Conservation (phyloP, 768 basidiomycete species). For the Rhizopogon roseolus region DNA sequence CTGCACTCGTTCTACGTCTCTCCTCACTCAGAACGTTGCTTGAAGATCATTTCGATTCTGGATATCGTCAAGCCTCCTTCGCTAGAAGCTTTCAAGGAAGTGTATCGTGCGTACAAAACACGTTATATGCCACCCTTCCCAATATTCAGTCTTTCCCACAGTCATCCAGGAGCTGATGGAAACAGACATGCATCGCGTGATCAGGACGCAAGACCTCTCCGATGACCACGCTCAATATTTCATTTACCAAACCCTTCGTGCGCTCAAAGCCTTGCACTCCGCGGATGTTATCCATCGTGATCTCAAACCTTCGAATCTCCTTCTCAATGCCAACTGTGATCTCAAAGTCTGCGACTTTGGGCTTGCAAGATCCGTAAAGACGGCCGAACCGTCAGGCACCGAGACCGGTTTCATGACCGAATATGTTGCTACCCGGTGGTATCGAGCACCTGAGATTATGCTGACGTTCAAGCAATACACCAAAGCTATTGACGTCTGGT, state of each 20-base stretch:
- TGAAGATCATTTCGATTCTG: slow-evolving; percentile 82
- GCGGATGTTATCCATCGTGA: slow-evolving; percentile 97
- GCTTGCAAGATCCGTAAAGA: slow-evolving; percentile 83
- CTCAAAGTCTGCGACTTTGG: slow-evolving; percentile 96
- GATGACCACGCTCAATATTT: slow-evolving; percentile 96
- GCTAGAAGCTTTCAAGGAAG: slow-evolving; percentile 83
- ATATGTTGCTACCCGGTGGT: slow-evolving; percentile 99
- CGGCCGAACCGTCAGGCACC: slow-evolving; percentile 79
- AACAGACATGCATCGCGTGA: slow-evolving; percentile 96
- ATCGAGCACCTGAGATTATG: slow-evolving; percentile 99
- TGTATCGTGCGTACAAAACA: slow-evolving; percentile 51
- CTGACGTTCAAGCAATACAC: slow-evolving; percentile 98
- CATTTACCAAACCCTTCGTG: slow-evolving; percentile 91
- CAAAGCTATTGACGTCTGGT: slow-evolving; percentile 90
- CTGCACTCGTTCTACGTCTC: neutral
- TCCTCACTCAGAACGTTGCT: slow-evolving; percentile 1
- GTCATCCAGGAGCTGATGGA: slow-evolving; percentile 94
- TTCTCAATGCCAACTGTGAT: slow-evolving; percentile 97
- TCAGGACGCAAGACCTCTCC: slow-evolving; percentile 89
- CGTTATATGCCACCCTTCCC: neutral
- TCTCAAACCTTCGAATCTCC: slow-evolving; percentile 93
- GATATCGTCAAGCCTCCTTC: slow-evolving; percentile 83
- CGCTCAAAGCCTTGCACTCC: slow-evolving; percentile 92
- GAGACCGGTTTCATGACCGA: slow-evolving; percentile 92
- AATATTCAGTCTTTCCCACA: slow-evolving; percentile 24